Evolutionary conservation across 257 asterid species (phyloP), one percentile per base, ranked within the genome.

Genomic region (Lycium ferocissimum): DNA sequence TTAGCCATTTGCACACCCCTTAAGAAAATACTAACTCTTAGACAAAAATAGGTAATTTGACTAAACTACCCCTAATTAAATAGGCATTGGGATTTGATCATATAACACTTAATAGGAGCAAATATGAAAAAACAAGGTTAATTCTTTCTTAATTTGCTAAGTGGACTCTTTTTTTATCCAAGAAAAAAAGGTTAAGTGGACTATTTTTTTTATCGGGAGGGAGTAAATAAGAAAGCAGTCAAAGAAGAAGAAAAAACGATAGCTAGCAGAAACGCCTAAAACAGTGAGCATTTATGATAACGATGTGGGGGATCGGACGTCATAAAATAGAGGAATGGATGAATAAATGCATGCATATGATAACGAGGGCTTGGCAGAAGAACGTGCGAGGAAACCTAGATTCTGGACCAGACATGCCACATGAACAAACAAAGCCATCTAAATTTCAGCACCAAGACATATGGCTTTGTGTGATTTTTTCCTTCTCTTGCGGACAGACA

Each of bases 301-400:
- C 53, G 78, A 15, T 38, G 78, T 7, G 15, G 53, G 33, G 33
- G 33, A 26, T 26, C 26, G 35, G 33, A 69, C 51, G 7, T 69
- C 1, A 67, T 35, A 13, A 10, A 69, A 38, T 59, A 7, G 67
- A 61, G 67, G 35, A 37, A 1, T 0, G 20, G 40, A 47, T 37
- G 22, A 67, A 67, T 67, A 67, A 69, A 69, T 69, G 76, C 71
- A 26, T 65, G 72, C 43, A 65, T 65, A 33, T 65, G 72, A 69
- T 38, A 15, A 15, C 11, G 78, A 69, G 26, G 76, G 26, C 26
- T 70, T 70, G 54, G 10, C 78, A 38, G 54, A 70, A 70, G 53
- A 70, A 70, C 78, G n/a, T 70, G 78, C 9, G 53, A 70, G 11
- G 33, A 38, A 3, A 26, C 78, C 78, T 70, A 70, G 78, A 70